A percentile compares a stretch with the other conserved stretches of the same genome.
Conservation (phyloP, 1,284 basidiomycete species). For the Microbotryum violaceum region DNA sequence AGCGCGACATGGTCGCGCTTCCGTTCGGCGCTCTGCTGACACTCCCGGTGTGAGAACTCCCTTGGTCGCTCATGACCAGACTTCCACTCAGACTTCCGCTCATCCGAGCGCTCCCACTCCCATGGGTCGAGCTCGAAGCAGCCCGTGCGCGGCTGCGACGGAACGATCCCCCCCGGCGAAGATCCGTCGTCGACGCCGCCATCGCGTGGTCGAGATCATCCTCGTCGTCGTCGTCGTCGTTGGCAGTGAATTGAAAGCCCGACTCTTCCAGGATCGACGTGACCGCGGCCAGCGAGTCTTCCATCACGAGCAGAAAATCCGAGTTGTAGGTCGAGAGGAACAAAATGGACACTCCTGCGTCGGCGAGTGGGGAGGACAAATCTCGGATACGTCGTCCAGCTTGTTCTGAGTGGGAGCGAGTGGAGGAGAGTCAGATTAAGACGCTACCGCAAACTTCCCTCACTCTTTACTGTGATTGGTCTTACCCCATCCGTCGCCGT, state of each 20-base stretch:
- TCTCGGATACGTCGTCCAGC: conserved; percentile 28
- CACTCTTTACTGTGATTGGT: not conserved
- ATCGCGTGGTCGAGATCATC: not conserved
- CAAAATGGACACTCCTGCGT: conserved; percentile 30
- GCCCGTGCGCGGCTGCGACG: not conserved
- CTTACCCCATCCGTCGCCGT: conserved; percentile 25
- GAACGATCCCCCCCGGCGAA: not conserved
- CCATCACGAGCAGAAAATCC: conserved; percentile 27
- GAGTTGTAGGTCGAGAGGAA: conserved; percentile 30
- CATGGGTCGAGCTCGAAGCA: not conserved
- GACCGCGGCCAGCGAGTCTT: not conserved
- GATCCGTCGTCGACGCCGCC: too few species aligned
- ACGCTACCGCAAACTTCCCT: not conserved
- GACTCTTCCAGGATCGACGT: conserved; percentile 4
- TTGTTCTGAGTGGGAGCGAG: conserved; percentile 5
- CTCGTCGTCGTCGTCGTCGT: conserved; percentile 9
- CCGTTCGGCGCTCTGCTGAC: not conserved
- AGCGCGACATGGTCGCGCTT: not conserved
- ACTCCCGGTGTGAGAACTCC: not conserved
- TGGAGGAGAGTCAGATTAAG: not conserved
- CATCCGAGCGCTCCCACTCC: not conserved
- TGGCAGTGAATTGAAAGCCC: conserved; percentile 15
- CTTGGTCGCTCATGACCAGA: conserved; percentile 2
- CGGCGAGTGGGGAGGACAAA: conserved; percentile 31
- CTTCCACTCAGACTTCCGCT: not conserved